Percentiles rank a stretch among this genome's conserved stretches.
These are phyloP conservation scores for Sanghuangporus weigelae DNA, from an alignment of 1,284 basidiomycete species.

Conservation along the genomic window DNA sequence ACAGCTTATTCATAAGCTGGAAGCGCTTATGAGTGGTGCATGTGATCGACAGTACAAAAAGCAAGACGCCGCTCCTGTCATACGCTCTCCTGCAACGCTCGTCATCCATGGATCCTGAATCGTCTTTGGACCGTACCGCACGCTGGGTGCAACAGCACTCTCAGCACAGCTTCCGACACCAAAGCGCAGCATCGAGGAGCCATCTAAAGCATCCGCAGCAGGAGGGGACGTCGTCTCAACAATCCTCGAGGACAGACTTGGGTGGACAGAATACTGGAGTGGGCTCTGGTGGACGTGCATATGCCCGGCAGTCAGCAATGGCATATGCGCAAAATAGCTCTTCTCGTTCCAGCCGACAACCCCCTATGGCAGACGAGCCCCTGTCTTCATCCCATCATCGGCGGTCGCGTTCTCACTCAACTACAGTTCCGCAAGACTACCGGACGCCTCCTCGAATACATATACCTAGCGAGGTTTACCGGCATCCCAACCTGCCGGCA, in stretches of 20 bases:
- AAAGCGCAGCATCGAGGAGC: conserved; percentile 1
- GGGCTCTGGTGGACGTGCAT: conserved; percentile 13
- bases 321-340: conserved; percentile 5
- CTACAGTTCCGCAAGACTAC: conserved; percentile 5
- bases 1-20: conserved; percentile 13
- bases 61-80: not conserved
- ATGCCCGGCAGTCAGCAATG: conserved; percentile 4
- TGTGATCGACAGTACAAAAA: conserved; percentile 17
- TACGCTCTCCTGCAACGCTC: not conserved
- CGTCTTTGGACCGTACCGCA: conserved; percentile 16
- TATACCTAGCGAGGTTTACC: conserved; percentile 12
- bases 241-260: conserved; percentile 15
- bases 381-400: conserved; percentile 9
- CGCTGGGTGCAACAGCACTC: conserved; percentile 16
- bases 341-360: conserved; percentile 1
- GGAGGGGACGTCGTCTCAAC: conserved; percentile 15
- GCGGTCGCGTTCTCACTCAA: conserved; percentile 10
- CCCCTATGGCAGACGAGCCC: conserved; percentile 1
- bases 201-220: not conserved
- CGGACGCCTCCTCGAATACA: conserved; percentile 13
- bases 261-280: conserved; percentile 13
- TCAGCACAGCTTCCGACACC: conserved; percentile 3
- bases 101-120: conserved; percentile 12
- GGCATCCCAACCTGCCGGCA: conserved; percentile 13
- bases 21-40: conserved; percentile 9